Evolutionary conservation across 176 grass and related monocot genomes (phyloP).

Genomic region (Lolium perenne): DNA sequence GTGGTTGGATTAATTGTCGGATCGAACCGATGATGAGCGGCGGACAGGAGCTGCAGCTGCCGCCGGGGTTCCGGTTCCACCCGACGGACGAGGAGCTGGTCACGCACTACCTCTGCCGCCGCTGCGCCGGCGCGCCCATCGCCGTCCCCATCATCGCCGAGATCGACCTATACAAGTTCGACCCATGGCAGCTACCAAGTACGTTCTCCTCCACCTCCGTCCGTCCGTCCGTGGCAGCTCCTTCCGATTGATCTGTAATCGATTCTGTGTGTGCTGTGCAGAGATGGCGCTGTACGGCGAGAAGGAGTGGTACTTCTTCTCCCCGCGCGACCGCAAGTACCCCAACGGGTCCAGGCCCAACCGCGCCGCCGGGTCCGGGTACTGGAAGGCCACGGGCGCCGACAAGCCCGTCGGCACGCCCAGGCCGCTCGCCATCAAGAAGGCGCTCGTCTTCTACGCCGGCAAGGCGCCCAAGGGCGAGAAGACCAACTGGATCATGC

Average conservation of each 20-base stretch:
- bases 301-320: slow-evolving; percentile 98
- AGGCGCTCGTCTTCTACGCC: slow-evolving; percentile 88
- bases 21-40: slow-evolving; percentile 44
- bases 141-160: slow-evolving; percentile 88
- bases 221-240: too few species aligned
- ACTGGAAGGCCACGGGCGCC: slow-evolving; percentile 91
- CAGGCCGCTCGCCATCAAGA: slow-evolving; percentile 80
- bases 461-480: slow-evolving; percentile 92
- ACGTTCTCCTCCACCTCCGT: too few species aligned
- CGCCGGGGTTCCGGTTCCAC: slow-evolving; percentile 98
- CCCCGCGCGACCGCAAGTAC: slow-evolving; percentile 91
- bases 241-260: too few species aligned
- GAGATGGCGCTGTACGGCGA: slow-evolving; percentile 83
- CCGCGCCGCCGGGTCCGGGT: slow-evolving; percentile 76
- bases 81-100: slow-evolving; percentile 97
- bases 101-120: slow-evolving; percentile 94
- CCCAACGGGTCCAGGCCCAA: slow-evolving; percentile 87
- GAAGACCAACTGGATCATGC: slow-evolving; percentile 99
- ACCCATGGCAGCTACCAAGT: slow-evolving; percentile 92
- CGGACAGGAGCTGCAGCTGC: slow-evolving; percentile 61
- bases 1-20: not conserved
- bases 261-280: too few species aligned
- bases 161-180: slow-evolving; percentile 96
- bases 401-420: slow-evolving; percentile 82
- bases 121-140: slow-evolving; percentile 73